Evolutionary conservation across 331 rosid genomes (phyloP), one percentile per base, ranked within the genome.

Genomic region (Malus hybrid): DNA sequence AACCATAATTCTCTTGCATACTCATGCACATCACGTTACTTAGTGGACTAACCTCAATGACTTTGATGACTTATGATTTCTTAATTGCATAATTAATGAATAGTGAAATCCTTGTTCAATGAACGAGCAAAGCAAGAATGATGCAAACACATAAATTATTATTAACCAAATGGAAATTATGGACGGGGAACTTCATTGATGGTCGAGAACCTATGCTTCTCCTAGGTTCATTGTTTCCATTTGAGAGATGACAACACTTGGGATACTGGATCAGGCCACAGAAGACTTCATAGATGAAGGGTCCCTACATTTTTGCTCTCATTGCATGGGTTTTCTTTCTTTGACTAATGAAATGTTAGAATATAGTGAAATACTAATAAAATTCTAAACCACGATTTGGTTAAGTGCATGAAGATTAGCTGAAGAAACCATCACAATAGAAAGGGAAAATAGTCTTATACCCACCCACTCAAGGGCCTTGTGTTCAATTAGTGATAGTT

Each of bases 101-200:
- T 3, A 39, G 3, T 39, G 4, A 24, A 33, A 56, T 36, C 28
- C 52, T 74, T 52, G 67, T 80, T 80, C 73, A 75, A 52, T 80
- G 83, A 16, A 80, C 55, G 2, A 39, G 67, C n/a, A 33, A 69
- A 48, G 63, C 46, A 48, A 16, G 65, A 62, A 75, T 69, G 76
- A 55, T 54, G n/a, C 50, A 61, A 19, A 20, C 7, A 13, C 15
- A 39, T 39, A 39, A 39, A 9, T 39, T 39, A 39, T 39, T 9
- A 2, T 39, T 39, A 39, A 39, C 46, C 46, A 39, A 39, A 39
- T 39, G 46, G 46, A 39, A 39, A 39, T 39, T 39, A 63, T 32
- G 33, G 70, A 83, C 81, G 86, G 90, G 70, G 86, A 87, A 75
- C 71, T 69, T 77, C 62, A 77, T 86, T 79, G 57, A 69, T 83